Evolutionary conservation across 2,329 filamentous ascomycete genomes (phyloP), one percentile per base, ranked within the genome.

Genomic region (Phaeosphaeria sp.): DNA sequence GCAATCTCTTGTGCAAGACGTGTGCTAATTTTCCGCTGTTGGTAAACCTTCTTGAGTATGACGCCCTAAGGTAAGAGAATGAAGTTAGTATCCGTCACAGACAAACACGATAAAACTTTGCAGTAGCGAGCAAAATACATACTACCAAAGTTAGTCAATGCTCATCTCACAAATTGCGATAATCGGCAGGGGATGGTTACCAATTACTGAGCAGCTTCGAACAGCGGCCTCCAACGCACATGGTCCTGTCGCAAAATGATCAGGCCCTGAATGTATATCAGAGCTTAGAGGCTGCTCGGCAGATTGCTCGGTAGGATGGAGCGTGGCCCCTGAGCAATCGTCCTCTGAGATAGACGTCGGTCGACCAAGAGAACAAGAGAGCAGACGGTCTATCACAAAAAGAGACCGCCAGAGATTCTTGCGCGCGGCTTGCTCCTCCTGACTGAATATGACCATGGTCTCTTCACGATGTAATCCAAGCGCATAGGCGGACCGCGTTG

Each of bases 391-490:
- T 7, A 90, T 79, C 15, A 90, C 79, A 57, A 88, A 89, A 0
- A 90, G 73, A 11, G 85, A 87, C 55, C 84, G 83, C 88, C 87
- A 90, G 2, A 90, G 72, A 49, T 86, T 89, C 25, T 83, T 82
- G 33, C 87, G 80, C 9, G 82, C 72, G 9, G 68, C 72, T 60
- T 83, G 78, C 50, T 86, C 79, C 11, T 80, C 75, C 0, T 68
- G 66, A 7, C 73, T 74, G 66, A 87, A 88, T 17, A 87, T 80
- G 13, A 79, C 73, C 75, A 85, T 82, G 2, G 84, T 84, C 62
- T 89, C 85, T 64, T 85, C 83, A 64, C 85, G 80, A 63, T 90
- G 87, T 3, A 90, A 75, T 1, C 88, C 88, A 1, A 90, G 74
- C 0, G 86, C 83, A 67, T 87, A 85, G 1, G 86, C 87, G 52